phyloP scores from a whole-genome alignment of 116 monocot species.

The Dioscorea cayenensis region DNA sequence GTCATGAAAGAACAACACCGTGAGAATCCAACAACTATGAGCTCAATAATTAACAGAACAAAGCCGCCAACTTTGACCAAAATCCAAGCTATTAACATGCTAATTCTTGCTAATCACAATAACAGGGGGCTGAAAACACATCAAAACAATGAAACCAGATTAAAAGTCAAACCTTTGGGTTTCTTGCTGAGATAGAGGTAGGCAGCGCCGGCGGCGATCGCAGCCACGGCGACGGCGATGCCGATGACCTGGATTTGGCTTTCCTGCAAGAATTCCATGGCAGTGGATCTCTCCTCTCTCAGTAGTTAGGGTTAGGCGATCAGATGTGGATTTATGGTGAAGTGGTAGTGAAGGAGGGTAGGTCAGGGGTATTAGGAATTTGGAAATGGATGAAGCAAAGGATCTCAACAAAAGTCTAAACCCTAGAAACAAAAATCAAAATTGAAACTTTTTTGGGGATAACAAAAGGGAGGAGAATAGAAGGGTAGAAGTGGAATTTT shows the following conservation, averaged over 20 bases:
- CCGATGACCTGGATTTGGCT: constrained; percentile 35
- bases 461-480: too few species aligned
- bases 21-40: not conserved
- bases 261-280: constrained; percentile 51
- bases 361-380: not conserved
- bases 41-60: not conserved
- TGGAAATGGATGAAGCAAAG: not conserved
- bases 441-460: too few species aligned
- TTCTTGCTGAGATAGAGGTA: constrained; percentile 65
- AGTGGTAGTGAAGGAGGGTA: not conserved
- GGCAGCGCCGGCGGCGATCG: constrained; percentile 48
- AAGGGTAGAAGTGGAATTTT: too few species aligned
- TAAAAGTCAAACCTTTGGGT: constrained; percentile 40
- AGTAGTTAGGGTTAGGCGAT: not conserved
- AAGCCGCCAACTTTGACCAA: not conserved
- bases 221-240: constrained; percentile 59
- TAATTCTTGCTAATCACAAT: not conserved
- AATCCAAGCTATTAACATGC: not conserved
- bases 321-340: not conserved
- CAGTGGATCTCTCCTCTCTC: not conserved
- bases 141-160: not conserved
- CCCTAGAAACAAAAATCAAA: too few species aligned
- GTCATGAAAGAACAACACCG: not conserved
- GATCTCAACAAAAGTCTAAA: too few species aligned
- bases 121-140: not conserved